phyloP scores from a whole-genome alignment of 192 early-diverging fungal species.

The Spinellus fusiger region DNA sequence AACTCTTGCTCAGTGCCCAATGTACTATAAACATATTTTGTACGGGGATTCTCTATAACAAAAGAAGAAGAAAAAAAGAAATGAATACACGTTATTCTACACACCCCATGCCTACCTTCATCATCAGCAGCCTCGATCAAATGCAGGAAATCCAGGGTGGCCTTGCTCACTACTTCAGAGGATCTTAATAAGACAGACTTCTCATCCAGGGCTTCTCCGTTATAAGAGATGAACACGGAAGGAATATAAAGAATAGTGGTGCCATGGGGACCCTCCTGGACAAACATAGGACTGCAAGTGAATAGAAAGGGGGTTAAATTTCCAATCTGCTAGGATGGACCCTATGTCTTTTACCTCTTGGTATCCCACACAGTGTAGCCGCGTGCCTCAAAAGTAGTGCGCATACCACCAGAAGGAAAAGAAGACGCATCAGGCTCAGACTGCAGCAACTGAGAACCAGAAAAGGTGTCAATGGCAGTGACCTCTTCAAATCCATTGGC shows the following conservation, averaged over 20 bases:
- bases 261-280: conserved; percentile 87
- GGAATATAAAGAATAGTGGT: conserved; percentile 94
- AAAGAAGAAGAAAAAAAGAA: not conserved
- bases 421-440: conserved; percentile 99
- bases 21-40: conserved; percentile 84
- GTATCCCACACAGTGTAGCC: conserved; percentile 99
- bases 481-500: conserved; percentile 83
- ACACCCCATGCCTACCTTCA: conserved; percentile 34
- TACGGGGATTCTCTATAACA: conserved; percentile 48
- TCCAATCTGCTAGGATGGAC: not conserved
- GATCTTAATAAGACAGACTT: conserved; percentile 97
- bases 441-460: conserved; percentile 95
- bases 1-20: conserved; percentile 98
- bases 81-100: conserved; percentile 8
- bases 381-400: conserved; percentile 97
- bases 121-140: conserved; percentile 54
- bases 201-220: conserved; percentile 98
- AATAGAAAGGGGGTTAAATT: not conserved
- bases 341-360: conserved; percentile 34
- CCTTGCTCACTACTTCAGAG: conserved; percentile 77
- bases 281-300: conserved; percentile 81
- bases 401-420: conserved; percentile 98
- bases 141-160: conserved; percentile 73
- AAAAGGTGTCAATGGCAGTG: conserved; percentile 90
- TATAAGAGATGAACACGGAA: conserved; percentile 98